Percentiles rank a stretch among this genome's conserved stretches.
Evolutionary conservation across 2,329 filamentous ascomycete species (phyloP).

Genomic region (Fusarium concolor): DNA sequence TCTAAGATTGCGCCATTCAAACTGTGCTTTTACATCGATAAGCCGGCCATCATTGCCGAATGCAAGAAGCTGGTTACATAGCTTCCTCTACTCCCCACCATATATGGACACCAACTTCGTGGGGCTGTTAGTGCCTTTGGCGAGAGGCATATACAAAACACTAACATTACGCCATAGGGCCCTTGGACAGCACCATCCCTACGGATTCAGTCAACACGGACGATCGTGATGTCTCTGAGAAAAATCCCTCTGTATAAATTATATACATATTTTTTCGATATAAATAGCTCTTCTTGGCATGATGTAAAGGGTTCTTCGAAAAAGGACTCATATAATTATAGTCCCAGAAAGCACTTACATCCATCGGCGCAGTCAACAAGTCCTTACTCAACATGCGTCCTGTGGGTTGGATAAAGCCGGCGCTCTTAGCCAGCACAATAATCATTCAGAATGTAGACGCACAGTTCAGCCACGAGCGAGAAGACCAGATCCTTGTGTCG

Average conservation of each 20-base stretch:
- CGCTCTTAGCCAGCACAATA: slow-evolving; percentile 3
- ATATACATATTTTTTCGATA: not conserved
- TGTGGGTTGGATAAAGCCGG: slow-evolving; percentile 10
- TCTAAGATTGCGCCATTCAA: not conserved
- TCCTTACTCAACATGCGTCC: slow-evolving; percentile 22
- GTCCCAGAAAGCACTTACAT: not conserved
- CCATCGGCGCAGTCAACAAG: not conserved
- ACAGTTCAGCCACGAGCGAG: not conserved
- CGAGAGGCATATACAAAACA: accelerated
- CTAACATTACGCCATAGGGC: slow-evolving; percentile 38
- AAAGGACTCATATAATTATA: not conserved
- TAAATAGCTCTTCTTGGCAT: too few species aligned
- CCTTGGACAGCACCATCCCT: slow-evolving; percentile 27
- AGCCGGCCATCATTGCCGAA: not conserved
- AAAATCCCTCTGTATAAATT: not conserved
- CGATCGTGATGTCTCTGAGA: not conserved
- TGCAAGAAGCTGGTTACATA: too few species aligned
- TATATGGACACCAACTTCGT: too few species aligned
- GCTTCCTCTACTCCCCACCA: slow-evolving; percentile 1
- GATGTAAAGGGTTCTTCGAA: not conserved
- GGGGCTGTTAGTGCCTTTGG: slow-evolving; percentile 36
- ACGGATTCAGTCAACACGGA: not conserved
- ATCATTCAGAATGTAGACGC: not conserved
- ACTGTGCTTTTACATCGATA: not conserved
- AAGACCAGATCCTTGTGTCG: slow-evolving; percentile 4